Conservation (phyloP, 2,329 filamentous ascomycete genomes). For the Diaporthe humulicola region DNA sequence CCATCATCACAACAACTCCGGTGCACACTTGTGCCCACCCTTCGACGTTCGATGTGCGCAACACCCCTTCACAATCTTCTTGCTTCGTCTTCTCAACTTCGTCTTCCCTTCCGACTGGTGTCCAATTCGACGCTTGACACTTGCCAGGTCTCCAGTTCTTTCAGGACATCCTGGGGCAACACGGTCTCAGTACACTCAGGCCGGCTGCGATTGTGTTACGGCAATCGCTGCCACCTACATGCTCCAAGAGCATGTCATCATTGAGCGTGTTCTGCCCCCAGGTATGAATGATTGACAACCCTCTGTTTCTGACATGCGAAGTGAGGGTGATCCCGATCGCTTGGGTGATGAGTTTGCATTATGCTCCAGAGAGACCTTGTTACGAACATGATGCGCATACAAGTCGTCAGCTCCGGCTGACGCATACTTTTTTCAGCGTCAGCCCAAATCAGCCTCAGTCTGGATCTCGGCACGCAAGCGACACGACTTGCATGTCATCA, state of each 20-base stretch:
- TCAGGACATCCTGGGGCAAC: background rate
- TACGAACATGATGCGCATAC: background rate
- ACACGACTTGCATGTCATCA: background rate
- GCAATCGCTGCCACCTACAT: background rate
- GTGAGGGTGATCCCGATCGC: slow-evolving; percentile 7
- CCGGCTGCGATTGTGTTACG: background rate
- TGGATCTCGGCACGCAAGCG: background rate
- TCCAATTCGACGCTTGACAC: background rate
- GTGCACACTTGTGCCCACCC: background rate
- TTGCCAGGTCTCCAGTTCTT: background rate
- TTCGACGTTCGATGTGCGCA: no score
- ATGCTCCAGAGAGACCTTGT: background rate
- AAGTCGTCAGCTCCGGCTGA: background rate
- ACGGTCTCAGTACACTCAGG: background rate
- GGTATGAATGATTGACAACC: background rate
- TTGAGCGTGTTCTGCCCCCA: background rate
- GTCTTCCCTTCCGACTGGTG: background rate
- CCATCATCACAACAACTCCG: background rate
- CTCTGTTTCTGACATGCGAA: background rate
- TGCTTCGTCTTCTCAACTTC: background rate
- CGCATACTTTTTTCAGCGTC: background rate
- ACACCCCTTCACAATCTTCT: no score
- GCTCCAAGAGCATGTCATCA: background rate
- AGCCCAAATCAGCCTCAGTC: background rate
- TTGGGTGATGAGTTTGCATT: background rate